These are phyloP conservation scores for Amphicarpaea edgeworthii DNA, from an alignment of 306 rosid genomes.

Conservation along the genomic window DNA sequence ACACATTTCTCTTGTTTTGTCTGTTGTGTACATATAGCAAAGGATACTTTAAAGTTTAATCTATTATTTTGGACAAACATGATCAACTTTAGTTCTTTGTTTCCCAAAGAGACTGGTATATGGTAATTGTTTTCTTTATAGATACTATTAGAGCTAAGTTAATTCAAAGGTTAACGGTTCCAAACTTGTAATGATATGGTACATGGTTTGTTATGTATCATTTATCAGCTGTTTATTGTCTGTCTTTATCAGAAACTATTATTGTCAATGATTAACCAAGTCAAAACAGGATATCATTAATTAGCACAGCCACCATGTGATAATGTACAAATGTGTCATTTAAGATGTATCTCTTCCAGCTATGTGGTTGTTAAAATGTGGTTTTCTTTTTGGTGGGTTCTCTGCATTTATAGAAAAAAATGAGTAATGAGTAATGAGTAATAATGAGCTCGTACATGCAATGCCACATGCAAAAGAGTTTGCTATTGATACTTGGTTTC, in stretches of 20 bases:
- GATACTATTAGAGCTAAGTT: too few species aligned
- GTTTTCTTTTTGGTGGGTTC: slow-evolving; percentile 14
- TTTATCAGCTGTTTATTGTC: slow-evolving; percentile 1
- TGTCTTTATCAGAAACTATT: background rate
- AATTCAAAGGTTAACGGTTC: background rate
- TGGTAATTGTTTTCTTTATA: background rate
- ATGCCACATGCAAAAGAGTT: slow-evolving; percentile 21
- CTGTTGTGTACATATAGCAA: slow-evolving; percentile 15
- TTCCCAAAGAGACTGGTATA: slow-evolving; percentile 3
- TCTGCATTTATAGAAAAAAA: slow-evolving; percentile 32
- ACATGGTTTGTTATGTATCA: background rate
- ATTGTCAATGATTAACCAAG: slow-evolving; percentile 2
- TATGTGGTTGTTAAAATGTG: slow-evolving; percentile 29
- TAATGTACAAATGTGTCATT: slow-evolving; percentile 1
- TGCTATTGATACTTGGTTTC: background rate
- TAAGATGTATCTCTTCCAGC: slow-evolving; percentile 13
- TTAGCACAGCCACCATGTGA: slow-evolving; percentile 39
- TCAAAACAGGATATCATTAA: slow-evolving; percentile 9
- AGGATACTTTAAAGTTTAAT: background rate
- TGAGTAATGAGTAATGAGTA: background rate
- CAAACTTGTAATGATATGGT: background rate
- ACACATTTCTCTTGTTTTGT: background rate
- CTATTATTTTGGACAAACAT: background rate
- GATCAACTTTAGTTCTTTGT: background rate
- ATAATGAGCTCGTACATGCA: slow-evolving; percentile 2